Conservation (phyloP, 2,329 filamentous ascomycete genomes). For the Cercospora sp. region DNA sequence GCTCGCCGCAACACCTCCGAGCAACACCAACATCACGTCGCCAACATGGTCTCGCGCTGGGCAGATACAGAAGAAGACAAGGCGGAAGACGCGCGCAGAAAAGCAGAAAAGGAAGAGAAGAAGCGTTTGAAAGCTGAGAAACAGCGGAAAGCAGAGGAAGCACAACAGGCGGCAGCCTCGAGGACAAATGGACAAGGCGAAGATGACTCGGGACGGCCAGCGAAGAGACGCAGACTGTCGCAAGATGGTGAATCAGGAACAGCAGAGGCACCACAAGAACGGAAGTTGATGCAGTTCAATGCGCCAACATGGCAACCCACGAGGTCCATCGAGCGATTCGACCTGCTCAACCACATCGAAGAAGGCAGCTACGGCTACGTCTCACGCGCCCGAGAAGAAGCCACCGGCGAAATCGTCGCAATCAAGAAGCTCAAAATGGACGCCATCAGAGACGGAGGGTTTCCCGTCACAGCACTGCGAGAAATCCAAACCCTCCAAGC, state of each 20-base stretch:
- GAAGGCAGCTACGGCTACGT: constrained; percentile 97
- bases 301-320: constrained; percentile 67
- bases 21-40: constrained; percentile 4
- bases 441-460: constrained; percentile 66
- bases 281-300: constrained; percentile 71
- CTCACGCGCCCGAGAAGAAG: constrained; percentile 72
- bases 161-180: constrained; percentile 38
- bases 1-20: constrained; percentile 10
- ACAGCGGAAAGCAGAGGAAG: constrained; percentile 64
- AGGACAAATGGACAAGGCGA: constrained; percentile 30
- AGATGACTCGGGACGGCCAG: constrained; percentile 45
- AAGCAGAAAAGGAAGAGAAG: constrained; percentile 85
- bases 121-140: constrained; percentile 81
- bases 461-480: constrained; percentile 87
- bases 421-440: constrained; percentile 94
- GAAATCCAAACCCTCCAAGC: constrained; percentile 91
- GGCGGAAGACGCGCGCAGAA: constrained; percentile 68
- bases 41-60: constrained; percentile 69
- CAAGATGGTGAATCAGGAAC: constrained; percentile 43
- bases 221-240: constrained; percentile 64
- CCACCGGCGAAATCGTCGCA: constrained; percentile 78
- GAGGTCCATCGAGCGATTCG: constrained; percentile 81
- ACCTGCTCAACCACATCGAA: constrained; percentile 93
- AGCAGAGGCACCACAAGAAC: constrained; percentile 41
- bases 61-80: constrained; percentile 80